Evolutionary conservation across 169 alveolate species (phyloP).

Genomic region (Plasmodium falciparum): DNA sequence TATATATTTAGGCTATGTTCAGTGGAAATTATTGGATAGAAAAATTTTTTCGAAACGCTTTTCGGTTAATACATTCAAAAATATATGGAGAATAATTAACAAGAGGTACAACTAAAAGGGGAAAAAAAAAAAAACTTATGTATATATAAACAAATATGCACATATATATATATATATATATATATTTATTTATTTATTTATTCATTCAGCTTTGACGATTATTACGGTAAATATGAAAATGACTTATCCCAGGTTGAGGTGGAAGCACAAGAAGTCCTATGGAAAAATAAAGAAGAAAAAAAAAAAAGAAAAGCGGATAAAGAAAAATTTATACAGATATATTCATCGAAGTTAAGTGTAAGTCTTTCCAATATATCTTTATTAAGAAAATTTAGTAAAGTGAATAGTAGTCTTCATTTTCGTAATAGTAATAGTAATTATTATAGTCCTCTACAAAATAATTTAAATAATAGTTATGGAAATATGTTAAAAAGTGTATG

Average conservation of each 20-base stretch:
- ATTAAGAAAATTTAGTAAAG: constrained; percentile 51
- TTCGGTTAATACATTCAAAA: constrained; percentile 46
- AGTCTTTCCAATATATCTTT: constrained; percentile 33
- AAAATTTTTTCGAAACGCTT: constrained; percentile 14
- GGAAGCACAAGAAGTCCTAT: constrained; percentile 23
- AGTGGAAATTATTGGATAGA: constrained; percentile 53
- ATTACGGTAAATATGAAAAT: constrained; percentile 1
- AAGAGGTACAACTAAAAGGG: constrained; percentile 20
- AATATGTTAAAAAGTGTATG: not conserved
- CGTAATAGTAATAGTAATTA: constrained; percentile 23
- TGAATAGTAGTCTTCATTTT: constrained; percentile 31
- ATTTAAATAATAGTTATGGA: not conserved
- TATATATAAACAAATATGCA: not conserved
- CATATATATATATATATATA: too few species aligned
- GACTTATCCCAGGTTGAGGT: constrained; percentile 13
- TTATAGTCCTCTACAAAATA: constrained; percentile 37
- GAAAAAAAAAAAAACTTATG: not conserved
- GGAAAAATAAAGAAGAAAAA: constrained; percentile 11
- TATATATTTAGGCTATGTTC: constrained; percentile 24
- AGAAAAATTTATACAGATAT: not conserved
- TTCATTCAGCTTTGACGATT: constrained; percentile 7
- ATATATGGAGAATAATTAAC: constrained; percentile 60
- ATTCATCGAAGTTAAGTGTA: constrained; percentile 8
- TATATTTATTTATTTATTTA: too few species aligned
- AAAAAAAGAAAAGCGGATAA: constrained; percentile 18